These are phyloP conservation scores for Candida labiduridarum DNA, from an alignment of 1,139 yeast genomes.

Conservation along the genomic window DNA sequence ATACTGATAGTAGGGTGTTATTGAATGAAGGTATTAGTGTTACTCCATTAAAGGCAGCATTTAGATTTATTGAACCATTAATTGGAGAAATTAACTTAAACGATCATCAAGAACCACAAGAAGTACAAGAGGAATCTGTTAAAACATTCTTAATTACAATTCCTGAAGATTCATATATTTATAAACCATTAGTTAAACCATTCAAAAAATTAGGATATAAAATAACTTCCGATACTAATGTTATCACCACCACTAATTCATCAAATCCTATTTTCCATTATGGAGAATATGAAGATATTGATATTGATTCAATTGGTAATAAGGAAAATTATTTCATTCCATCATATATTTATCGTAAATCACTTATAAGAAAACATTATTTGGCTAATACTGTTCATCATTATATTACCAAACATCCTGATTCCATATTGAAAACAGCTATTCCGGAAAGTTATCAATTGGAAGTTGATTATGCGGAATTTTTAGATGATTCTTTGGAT, in stretches of 20 bases:
- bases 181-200: conserved; percentile 53
- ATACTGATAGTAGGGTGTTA: conserved; percentile 59
- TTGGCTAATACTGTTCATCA: conserved; percentile 77
- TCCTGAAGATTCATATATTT: conserved; percentile 53
- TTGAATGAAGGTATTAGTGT: conserved; percentile 63
- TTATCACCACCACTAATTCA: conserved; percentile 22
- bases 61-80: conserved; percentile 54
- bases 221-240: conserved; percentile 26
- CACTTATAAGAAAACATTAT: conserved; percentile 86
- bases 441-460: conserved; percentile 77
- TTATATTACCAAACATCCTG: conserved; percentile 74
- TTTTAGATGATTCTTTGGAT: conserved; percentile 88
- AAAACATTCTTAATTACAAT: conserved; percentile 33
- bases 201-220: conserved; percentile 33
- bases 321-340: conserved; percentile 61
- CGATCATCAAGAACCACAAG: conserved; percentile 19
- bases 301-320: conserved; percentile 60
- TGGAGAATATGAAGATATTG: conserved; percentile 88
- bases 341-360: conserved; percentile 84
- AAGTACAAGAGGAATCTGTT: background rate
- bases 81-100: conserved; percentile 56
- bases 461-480: conserved; percentile 96
- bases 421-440: conserved; percentile 57
- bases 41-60: conserved; percentile 81
- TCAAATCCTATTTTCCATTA: conserved; percentile 59